Evolutionary conservation across 2,329 filamentous ascomycete genomes (phyloP).

Genomic region (Trichophyton simii): DNA sequence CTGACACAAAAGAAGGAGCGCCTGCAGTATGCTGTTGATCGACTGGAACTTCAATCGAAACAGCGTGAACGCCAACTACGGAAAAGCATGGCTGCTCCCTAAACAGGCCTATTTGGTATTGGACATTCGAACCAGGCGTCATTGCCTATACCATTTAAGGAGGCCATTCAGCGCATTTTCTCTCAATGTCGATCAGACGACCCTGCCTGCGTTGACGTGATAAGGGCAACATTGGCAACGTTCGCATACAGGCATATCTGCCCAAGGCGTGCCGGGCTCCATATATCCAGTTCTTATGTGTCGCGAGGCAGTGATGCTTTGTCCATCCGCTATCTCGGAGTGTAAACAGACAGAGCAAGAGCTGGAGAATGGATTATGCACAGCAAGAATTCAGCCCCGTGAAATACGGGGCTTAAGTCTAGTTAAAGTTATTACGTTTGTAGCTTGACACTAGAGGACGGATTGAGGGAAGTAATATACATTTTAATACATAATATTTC

Average conservation of each 20-base stretch:
- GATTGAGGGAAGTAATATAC: not conserved
- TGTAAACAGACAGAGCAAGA: no score
- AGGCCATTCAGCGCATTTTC: no score
- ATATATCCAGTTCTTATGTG: no score
- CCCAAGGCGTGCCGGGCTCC: no score
- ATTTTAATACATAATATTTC: not conserved
- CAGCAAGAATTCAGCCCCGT: not conserved
- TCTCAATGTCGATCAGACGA: no score
- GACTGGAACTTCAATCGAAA: conserved; percentile 72
- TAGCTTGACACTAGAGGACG: not conserved
- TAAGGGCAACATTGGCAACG: not conserved
- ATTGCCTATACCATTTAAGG: no score
- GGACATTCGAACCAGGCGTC: not conserved
- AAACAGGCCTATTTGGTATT: conserved; percentile 1
- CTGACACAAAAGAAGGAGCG: conserved; percentile 72
- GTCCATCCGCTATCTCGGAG: no score
- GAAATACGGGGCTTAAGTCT: not conserved
- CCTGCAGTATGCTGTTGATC: conserved; percentile 72
- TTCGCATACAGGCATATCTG: no score
- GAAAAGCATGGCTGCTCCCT: conserved; percentile 55
- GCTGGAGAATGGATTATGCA: no score
- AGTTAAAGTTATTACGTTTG: not conserved
- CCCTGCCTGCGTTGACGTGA: not conserved
- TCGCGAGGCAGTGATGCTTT: no score
- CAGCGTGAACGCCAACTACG: conserved; percentile 61